Base-by-base conservation (phyloP, 805 yeast species). In the Pichia pseudocactophila region DNA sequence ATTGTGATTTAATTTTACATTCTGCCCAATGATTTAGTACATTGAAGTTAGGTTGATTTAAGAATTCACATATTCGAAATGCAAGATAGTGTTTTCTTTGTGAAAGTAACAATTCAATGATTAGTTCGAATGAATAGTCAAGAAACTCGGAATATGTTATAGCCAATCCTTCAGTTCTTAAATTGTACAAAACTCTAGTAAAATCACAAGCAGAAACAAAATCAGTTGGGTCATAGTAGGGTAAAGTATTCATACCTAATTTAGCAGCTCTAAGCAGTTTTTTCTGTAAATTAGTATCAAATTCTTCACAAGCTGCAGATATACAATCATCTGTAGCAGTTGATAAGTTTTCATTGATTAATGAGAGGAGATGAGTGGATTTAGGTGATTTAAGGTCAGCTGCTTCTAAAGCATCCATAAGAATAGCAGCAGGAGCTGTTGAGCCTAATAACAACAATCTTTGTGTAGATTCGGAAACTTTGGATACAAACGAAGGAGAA, bases 21-120 rank as follows among this genome's bases (percentile, higher is more conserved):
- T 80, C 74, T 5, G 95, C 89, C 97, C 97, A 92, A 49, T 80
- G 73, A 2, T 76, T 68, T 53, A 81, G 82, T 0, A 92, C 73
- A 13, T 60, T 48, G 53, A 73, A 73, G 39, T 64, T 65, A 36
- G 74, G 78, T 39, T 66, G 60, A 37, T 61, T 63, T 50, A 70
- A 65, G 25, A 73, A 65, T 15, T 72, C 69, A 5, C 83, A 71
- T 1, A 88, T 64, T 46, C 79, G 74, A 28, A 86, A 58, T 2
- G 88, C 78, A 35, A 84, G 67, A 10, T 73, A 67, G 61, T 81
- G 84, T 47, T 71, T 64, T 32, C 76, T 73, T 37, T 92, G 68
- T 34, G 65, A 58, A 27, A 86, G 61, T 9, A 92, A 64, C 51
- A 81, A 64, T 5, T 67, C 62, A 5, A 88, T 65, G 1, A 89